Percentiles rank a stretch among this genome's conserved stretches.
phyloP scores from a whole-genome alignment of 805 yeast species.

The Candida hungchunana region DNA sequence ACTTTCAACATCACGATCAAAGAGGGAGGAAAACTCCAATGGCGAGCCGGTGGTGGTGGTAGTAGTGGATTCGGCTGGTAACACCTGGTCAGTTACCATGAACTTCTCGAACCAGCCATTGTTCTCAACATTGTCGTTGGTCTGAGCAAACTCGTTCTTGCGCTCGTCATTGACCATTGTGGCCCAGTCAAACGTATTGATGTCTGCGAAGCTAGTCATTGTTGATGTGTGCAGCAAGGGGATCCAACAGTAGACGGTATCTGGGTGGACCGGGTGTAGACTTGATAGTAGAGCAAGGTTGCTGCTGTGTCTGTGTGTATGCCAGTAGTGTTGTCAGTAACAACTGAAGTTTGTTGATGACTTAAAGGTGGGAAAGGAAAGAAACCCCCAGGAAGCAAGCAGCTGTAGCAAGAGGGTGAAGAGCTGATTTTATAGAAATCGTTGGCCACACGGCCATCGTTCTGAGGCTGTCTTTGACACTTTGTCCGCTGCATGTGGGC shows the following conservation, averaged over 20 bases:
- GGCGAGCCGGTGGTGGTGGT: slow-evolving; percentile 23
- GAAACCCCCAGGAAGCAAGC: not conserved
- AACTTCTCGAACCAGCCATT: slow-evolving; percentile 24
- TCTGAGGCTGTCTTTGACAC: slow-evolving; percentile 5
- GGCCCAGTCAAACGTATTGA: slow-evolving; percentile 26
- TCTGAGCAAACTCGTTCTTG: slow-evolving; percentile 9
- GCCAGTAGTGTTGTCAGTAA: not conserved
- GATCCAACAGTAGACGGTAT: not conserved
- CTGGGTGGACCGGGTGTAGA: too few species aligned
- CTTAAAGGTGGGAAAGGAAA: not conserved
- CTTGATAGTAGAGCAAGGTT: too few species aligned
- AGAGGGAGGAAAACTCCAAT: slow-evolving; percentile 26
- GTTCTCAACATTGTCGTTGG: slow-evolving; percentile 14
- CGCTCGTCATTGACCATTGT: slow-evolving; percentile 18
- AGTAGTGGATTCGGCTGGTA: slow-evolving; percentile 8
- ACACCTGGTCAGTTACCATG: slow-evolving; percentile 13
- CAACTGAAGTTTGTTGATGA: not conserved
- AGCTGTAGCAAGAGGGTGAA: slow-evolving; percentile 1
- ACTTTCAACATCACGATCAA: slow-evolving; percentile 18
- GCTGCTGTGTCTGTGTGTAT: not conserved
- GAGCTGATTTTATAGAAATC: not conserved
- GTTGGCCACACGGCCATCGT: not conserved
- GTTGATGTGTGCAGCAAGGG: slow-evolving; percentile 1
- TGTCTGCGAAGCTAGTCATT: slow-evolving; percentile 22
- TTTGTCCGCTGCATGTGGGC: slow-evolving; percentile 13